Conservation (phyloP, 2,329 filamentous ascomycete genomes). For the Paecilomyces sp. region DNA sequence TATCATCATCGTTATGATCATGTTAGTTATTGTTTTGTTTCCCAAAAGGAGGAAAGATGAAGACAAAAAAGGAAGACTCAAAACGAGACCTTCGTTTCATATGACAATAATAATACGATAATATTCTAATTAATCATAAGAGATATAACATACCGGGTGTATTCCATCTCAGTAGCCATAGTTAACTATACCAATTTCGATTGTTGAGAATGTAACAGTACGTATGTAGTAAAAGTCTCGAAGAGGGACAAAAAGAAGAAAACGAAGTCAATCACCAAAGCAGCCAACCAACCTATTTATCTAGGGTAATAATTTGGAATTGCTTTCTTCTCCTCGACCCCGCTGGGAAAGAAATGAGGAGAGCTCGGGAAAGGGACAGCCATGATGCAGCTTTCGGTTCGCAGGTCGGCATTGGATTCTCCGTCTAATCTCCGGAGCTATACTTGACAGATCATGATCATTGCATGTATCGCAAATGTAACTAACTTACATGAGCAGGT, state of each 20-base stretch:
- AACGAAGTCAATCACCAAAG: too few relatives aligned
- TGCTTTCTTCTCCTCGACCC: too few relatives aligned
- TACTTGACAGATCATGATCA: too few relatives aligned
- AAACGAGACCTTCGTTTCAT: background rate
- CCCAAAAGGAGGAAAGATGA: background rate
- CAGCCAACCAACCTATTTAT: too few relatives aligned
- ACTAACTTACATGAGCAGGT: too few relatives aligned
- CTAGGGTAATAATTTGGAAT: too few relatives aligned
- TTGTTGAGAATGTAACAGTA: too few relatives aligned
- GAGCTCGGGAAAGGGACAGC: background rate
- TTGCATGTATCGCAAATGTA: too few relatives aligned
- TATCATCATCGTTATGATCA: background rate
- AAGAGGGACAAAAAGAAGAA: background rate
- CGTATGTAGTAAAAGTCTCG: background rate
- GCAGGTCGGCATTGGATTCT: background rate
- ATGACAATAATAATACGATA: background rate
- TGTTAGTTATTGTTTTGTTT: conserved; percentile 1
- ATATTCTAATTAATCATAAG: too few relatives aligned
- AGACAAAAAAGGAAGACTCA: background rate
- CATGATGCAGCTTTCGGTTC: background rate
- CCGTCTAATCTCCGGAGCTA: background rate
- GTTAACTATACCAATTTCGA: too few relatives aligned
- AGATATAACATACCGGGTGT: conserved; percentile 14
- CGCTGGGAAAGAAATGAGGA: background rate
- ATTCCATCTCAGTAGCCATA: conserved; percentile 20